phyloP scores from a whole-genome alignment of 495 filamentous ascomycete species.

The Rusavskia elegans region DNA sequence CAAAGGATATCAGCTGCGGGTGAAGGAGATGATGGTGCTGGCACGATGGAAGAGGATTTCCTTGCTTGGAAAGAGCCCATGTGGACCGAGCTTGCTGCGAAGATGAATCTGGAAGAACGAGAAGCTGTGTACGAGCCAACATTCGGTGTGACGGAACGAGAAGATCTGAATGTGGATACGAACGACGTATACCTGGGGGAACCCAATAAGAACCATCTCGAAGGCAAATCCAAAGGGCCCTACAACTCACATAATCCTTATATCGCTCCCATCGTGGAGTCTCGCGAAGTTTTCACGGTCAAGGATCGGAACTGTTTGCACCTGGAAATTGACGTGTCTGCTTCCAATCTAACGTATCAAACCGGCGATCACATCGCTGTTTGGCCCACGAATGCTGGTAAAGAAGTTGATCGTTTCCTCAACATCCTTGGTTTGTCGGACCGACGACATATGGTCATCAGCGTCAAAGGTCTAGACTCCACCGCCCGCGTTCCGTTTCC shows the following conservation, averaged over 20 bases:
- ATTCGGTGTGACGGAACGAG: conserved; percentile 67
- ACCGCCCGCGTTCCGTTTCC: conserved; percentile 97
- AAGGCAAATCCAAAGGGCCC: conserved; percentile 70
- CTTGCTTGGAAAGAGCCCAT: conserved; percentile 99
- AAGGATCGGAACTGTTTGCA: conserved; percentile 93
- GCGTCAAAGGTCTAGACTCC: conserved; percentile 81
- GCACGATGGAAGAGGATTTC: conserved; percentile 99
- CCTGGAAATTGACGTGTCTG: conserved; percentile 85
- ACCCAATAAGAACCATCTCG: conserved; percentile 88
- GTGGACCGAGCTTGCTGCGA: conserved; percentile 71
- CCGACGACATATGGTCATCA: conserved; percentile 74
- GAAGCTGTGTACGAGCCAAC: conserved; percentile 93
- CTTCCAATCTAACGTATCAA: conserved; percentile 76
- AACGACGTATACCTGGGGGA: conserved; percentile 87
- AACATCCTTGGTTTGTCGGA: conserved; percentile 54
- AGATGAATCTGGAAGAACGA: conserved; percentile 82
- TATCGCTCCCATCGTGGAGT: conserved; percentile 86
- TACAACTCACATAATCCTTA: conserved; percentile 96
- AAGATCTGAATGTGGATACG: conserved; percentile 58
- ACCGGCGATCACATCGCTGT: conserved; percentile 95
- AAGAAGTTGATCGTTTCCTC: conserved; percentile 84
- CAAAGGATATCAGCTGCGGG: conserved; percentile 72
- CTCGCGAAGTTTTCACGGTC: conserved; percentile 77
- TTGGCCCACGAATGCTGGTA: conserved; percentile 92
- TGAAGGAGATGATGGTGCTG: conserved; percentile 94